Percentiles rank a stretch among this genome's conserved stretches.
phyloP scores from a whole-genome alignment of 345 rosid species.

The Eucalyptus urophylla region DNA sequence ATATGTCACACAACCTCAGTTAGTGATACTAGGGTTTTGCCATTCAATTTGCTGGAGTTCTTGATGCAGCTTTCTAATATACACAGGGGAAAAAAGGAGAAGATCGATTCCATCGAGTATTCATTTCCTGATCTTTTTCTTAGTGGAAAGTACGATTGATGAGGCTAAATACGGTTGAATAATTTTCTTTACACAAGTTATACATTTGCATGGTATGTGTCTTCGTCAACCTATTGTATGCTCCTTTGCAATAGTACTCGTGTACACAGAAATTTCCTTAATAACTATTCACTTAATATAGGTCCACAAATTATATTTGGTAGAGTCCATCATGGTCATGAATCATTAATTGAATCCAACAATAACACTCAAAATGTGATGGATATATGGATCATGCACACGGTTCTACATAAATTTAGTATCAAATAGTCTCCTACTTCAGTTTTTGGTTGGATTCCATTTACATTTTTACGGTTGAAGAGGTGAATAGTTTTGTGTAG shows the following conservation, averaged over 20 bases:
- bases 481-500: neutral
- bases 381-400: neutral
- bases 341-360: neutral
- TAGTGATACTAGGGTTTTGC: neutral
- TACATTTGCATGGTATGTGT: neutral
- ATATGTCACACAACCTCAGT: neutral
- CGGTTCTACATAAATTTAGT: neutral
- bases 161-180: neutral
- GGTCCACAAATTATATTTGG: neutral
- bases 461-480: neutral
- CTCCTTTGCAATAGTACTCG: neutral
- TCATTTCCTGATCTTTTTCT: neutral
- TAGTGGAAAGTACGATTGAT: neutral
- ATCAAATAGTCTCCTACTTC: neutral
- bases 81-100: neutral
- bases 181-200: neutral
- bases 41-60: neutral
- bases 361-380: too few species aligned
- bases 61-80: neutral
- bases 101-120: neutral
- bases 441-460: neutral
- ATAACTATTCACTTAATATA: neutral
- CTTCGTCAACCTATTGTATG: neutral
- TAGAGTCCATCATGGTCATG: neutral
- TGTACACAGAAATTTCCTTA: neutral